Percentiles rank a stretch among this genome's conserved stretches.
Evolutionary conservation across 306 rosid genomes (phyloP).

Genomic region (Prunus persica): Prunus_persica_NCBIv2 NC_034010.1:27834001-27834500

Average conservation of each 20-base stretch:
- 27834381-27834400: neutral
- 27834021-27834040: neutral
- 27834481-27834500: neutral
- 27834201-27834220: too few species aligned
- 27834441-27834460: neutral
- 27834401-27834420: neutral
- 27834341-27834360: too few species aligned
- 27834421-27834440: neutral
- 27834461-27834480: neutral
- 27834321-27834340: too few species aligned
- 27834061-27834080: neutral
- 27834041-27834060: neutral
- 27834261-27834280: too few species aligned
- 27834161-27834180: neutral
- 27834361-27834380: too few species aligned
- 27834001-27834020: neutral
- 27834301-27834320: too few species aligned
- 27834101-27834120: neutral
- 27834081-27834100: neutral
- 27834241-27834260: too few species aligned
- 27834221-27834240: too few species aligned
- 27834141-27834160: neutral
- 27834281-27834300: too few species aligned
- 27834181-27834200: too few species aligned
- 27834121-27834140: neutral